These are phyloP conservation scores for Chrysochromulina parva DNA, from an alignment of 78 protist species.

Conservation along the genomic window DNA sequence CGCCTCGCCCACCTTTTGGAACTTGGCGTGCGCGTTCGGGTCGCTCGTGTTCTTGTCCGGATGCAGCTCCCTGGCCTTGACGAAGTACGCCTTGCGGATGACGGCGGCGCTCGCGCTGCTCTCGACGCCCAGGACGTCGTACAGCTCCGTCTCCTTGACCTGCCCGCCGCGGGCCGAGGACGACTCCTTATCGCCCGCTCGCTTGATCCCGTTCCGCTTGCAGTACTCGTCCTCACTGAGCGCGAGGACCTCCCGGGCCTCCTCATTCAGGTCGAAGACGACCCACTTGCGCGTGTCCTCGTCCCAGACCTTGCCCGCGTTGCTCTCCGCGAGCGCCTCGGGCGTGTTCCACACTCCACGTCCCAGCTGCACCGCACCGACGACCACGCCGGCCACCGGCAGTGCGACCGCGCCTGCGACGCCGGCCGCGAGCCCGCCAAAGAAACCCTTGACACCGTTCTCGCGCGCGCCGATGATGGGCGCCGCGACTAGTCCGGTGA, in stretches of 20 bases:
- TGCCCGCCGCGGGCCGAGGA: background rate
- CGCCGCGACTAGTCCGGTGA: constrained; percentile 1
- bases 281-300: background rate
- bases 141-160: constrained; percentile 23
- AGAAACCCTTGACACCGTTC: background rate
- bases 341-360: background rate
- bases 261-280: background rate
- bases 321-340: background rate
- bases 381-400: constrained; percentile 20
- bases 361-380: background rate
- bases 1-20: constrained; percentile 21
- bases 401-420: background rate
- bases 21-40: background rate
- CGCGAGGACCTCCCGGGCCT: background rate
- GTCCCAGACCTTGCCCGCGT: constrained; percentile 2
- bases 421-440: background rate
- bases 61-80: constrained; percentile 1
- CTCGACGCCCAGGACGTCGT: constrained; percentile 39
- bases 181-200: background rate
- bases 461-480: constrained; percentile 4
- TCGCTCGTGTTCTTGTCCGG: constrained; percentile 27
- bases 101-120: background rate
- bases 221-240: background rate
- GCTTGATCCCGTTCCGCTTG: background rate
- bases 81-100: constrained; percentile 30